Base-by-base conservation (phyloP, 2,329 filamentous ascomycete species). In the Fusarium compactum region DNA sequence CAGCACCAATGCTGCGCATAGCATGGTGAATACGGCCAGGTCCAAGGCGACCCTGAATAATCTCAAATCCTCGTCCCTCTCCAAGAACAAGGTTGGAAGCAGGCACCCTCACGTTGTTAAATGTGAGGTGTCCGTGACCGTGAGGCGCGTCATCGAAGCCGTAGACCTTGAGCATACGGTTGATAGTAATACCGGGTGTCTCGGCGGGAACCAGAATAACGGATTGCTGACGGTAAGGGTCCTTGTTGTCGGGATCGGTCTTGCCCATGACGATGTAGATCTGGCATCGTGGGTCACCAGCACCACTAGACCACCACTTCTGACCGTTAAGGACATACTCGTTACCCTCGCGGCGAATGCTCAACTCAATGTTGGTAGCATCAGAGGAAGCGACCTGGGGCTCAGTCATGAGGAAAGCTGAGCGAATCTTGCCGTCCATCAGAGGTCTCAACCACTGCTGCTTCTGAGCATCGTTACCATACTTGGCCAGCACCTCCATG, bases 291-390 rank as follows among this genome's bases (percentile, higher is more conserved):
- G 92, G 92, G 82, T 99, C 96, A 62, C 96, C 96, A 20, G 95
- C 94, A 71, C 96, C 96, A 70, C 93, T 97, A 29, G 94, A 97
- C 96, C 96, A 99, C 96, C 96, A 99, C 93, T 99, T 99, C 89
- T 95, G 76, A 61, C 96, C 96, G 78, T 98, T 98, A 57, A 99
- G 86, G 20, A 98, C 90, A 78, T 96, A 98, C 75, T 96, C 89
- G 77, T 96, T 89, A 14, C 95, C 95, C 71, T 98, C 94, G 62
- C 88, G 89, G 72, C 84, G 87, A 79, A 99, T 98, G 63, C 86
- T 88, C 78, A 99, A 85, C 82, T 94, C 87, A 71, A 97, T 97
- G 79, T 99, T 98, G 61, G 90, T 97, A 8, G 96, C 96, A 84
- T 98, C 95, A 51, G 91, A 95, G 22, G 92, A 95, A 7, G 95